Base-by-base conservation (phyloP, 768 basidiomycete genomes). In the Pholiota molesta region DNA sequence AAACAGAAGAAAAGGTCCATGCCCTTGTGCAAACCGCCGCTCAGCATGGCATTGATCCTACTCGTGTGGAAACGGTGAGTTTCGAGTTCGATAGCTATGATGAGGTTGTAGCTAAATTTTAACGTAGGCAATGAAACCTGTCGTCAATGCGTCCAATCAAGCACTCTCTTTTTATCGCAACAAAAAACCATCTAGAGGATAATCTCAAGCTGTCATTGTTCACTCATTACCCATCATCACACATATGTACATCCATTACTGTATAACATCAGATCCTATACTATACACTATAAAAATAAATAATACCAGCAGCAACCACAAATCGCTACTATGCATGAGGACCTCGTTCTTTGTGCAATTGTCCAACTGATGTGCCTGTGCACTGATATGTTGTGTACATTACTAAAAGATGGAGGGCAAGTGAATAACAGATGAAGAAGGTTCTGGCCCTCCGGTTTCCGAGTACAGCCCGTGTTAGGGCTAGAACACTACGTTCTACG, bases 401-500 rank as follows among this genome's bases (percentile, higher is more conserved):
- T 31, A 95, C 90, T 31, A 96, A 78, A n/a, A 90, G 61, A 71
- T 97, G 95, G 19, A 97, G 74, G 5, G 81, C 85, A 13, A 90
- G 73, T 5, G 97, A 91, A 74, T 99, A 99, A 54, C 89, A 79
- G 62, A 98, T 88, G 73, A 98, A 98, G 45, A 92, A 84, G 19
- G 89, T 90, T 68, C 97, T 82, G n/a, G 95, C 89, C 16, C 94
- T 86, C 29, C 95, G 90, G 71, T 94, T 95, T 44, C 94, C 92
- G 28, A 98, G 84, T 56, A 99, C 89, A 11, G 88, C 82, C 54
- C 91, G 87, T 0, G 97, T 97, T 16, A 99, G 79, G 23, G 85
- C 81, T 57, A 98, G 88, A 1, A 97, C 89, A 17, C 89, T 89
- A 21, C 95, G 86, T 74, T 99, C 97, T 10, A 97, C 80, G 1